phyloP scores from a whole-genome alignment of 306 rosid species.

The Ormosia semicastrata region DNA sequence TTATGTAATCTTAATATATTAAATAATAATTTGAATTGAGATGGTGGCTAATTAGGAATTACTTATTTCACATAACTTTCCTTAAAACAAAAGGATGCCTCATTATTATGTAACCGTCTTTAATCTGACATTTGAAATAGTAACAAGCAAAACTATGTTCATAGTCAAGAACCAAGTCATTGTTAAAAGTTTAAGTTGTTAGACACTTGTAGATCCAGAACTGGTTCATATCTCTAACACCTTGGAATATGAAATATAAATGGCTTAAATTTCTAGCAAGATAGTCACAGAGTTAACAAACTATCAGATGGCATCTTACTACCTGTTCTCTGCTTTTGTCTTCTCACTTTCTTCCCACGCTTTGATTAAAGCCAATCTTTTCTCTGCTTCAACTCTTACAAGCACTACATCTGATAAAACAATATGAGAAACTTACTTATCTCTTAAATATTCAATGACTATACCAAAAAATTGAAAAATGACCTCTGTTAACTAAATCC shows the following conservation, averaged over 20 bases:
- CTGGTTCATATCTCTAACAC: no score
- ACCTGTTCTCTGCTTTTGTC: constrained; percentile 74
- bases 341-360: constrained; percentile 96
- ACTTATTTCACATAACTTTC: no score
- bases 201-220: no score
- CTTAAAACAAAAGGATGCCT: no score
- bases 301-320: constrained; percentile 31
- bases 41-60: no score
- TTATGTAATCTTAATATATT: background rate
- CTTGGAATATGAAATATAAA: background rate
- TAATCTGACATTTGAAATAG: no score
- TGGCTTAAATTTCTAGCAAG: background rate
- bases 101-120: no score
- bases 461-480: background rate
- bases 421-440: background rate
- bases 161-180: no score
- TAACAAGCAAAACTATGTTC: no score
- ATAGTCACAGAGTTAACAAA: background rate
- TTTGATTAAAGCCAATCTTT: constrained; percentile 67
- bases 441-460: background rate
- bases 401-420: constrained; percentile 46
- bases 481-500: constrained; percentile 54
- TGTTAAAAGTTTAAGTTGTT: no score
- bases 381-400: constrained; percentile 68
- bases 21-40: no score